Evolutionary conservation across 2,329 filamentous ascomycete genomes (phyloP).

Genomic region (Aspergillus bombycis): DNA sequence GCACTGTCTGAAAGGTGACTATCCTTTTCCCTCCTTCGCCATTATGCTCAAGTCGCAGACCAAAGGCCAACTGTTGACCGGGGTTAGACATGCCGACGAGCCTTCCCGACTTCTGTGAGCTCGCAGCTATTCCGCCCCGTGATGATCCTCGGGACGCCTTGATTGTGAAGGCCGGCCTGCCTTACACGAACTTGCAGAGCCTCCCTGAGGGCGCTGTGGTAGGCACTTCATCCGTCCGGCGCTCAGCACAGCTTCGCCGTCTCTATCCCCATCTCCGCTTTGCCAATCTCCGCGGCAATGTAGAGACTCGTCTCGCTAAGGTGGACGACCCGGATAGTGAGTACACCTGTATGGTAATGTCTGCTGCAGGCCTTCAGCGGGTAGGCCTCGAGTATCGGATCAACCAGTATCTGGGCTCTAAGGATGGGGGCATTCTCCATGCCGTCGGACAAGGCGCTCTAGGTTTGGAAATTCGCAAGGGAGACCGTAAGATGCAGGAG

Average conservation of each 20-base stretch:
- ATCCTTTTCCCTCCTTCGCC: too few species aligned
- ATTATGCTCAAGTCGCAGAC: too few species aligned
- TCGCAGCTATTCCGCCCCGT: slow-evolving; percentile 74
- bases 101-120: slow-evolving; percentile 70
- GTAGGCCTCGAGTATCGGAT: slow-evolving; percentile 72
- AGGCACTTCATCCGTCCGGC: slow-evolving; percentile 81
- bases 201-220: slow-evolving; percentile 77
- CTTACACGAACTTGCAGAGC: slow-evolving; percentile 65
- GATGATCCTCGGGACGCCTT: slow-evolving; percentile 71
- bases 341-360: slow-evolving; percentile 79
- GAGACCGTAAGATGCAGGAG: slow-evolving; percentile 3
- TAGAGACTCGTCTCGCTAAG: slow-evolving; percentile 78
- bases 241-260: slow-evolving; percentile 79
- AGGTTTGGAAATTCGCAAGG: slow-evolving; percentile 53
- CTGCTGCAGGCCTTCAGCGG: slow-evolving; percentile 78
- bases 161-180: slow-evolving; percentile 52
- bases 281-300: slow-evolving; percentile 80
- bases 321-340: slow-evolving; percentile 71
- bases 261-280: slow-evolving; percentile 74
- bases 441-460: slow-evolving; percentile 89
- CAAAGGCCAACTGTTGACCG: neutral
- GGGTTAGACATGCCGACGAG: slow-evolving; percentile 70
- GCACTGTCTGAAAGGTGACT: slow-evolving; percentile 72
- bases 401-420: slow-evolving; percentile 69
- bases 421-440: slow-evolving; percentile 64